Evolutionary conservation across 495 filamentous ascomycete genomes (phyloP).

Genomic region (Podospora didyma): DNA sequence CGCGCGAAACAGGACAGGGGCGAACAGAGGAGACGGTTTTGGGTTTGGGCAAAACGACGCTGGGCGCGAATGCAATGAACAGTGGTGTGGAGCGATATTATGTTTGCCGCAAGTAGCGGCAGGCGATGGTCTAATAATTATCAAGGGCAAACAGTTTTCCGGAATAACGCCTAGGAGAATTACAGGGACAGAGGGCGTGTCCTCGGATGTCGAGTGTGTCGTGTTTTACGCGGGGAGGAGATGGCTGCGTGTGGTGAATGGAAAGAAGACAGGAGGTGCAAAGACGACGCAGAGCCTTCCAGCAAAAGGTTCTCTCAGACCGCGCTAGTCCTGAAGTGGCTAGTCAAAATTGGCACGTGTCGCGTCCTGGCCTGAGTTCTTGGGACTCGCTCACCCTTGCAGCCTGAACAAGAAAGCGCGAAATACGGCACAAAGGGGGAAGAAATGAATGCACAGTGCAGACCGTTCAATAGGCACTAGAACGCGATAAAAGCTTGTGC

Average conservation of each 20-base stretch:
- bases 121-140: slow-evolving; percentile 5
- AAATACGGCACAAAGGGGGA: neutral
- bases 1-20: slow-evolving; percentile 2
- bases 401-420: neutral
- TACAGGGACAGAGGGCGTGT: slow-evolving; percentile 25
- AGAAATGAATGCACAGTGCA: too few relatives aligned
- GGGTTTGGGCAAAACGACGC: slow-evolving; percentile 1
- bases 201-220: slow-evolving; percentile 10
- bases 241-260: slow-evolving; percentile 11
- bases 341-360: slow-evolving; percentile 26
- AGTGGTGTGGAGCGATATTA: slow-evolving; percentile 20
- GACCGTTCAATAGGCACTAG: too few relatives aligned
- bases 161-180: slow-evolving; percentile 18
- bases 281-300: slow-evolving; percentile 33
- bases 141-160: slow-evolving; percentile 16
- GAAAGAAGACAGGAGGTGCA: slow-evolving; percentile 20
- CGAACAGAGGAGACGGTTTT: slow-evolving; percentile 3
- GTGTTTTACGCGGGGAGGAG: slow-evolving; percentile 2
- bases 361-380: slow-evolving; percentile 15
- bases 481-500: too few relatives aligned
- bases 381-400: too few relatives aligned
- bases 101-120: slow-evolving; percentile 1
- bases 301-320: slow-evolving; percentile 16
- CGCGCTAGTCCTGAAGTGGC: neutral
- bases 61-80: slow-evolving; percentile 1